Evolutionary conservation across 1,284 basidiomycete species (phyloP), one percentile per base, ranked within the genome.

Genomic region (Stereum hirsutum): DNA sequence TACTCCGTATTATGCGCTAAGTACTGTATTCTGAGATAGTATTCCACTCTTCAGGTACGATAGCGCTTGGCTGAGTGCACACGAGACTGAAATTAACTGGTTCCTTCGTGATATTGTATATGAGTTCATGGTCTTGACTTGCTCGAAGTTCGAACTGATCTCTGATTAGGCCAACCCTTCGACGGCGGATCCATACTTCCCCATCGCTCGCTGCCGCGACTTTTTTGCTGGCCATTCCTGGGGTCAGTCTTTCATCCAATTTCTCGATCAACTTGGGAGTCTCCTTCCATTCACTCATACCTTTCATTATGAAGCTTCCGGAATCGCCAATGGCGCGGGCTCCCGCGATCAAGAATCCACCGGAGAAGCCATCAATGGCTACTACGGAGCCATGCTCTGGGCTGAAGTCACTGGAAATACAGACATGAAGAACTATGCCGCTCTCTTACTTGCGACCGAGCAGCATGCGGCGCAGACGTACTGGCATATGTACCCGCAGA

Each of bases 161-260:
- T n/a, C n/a, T n/a, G n/a, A n/a, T n/a, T n/a, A n/a, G n/a, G n/a
- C n/a, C 36, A 63, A 63, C 40, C 61, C 44, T 8, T 33, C 59
- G 12, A 49, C 10, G 15, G 12, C 51, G 5, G 60, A 63, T 41
- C 55, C 56, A 5, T 59, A 52, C 42, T 63, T 62, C 49, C 52
- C 61, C 7, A 52, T 61, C n/a, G 52, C 59, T 17, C 55, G 60
- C n/a, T 55, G 52, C 41, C 55, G 55, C 11, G 61, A 63, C 31
- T 62, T 58, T 59, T 63, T 62, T 44, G 58, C 60, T 21, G 61
- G 61, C 0, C 61, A 63, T 47, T 63, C 60, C 1, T 63, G 61
- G 61, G 60, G 60, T 62, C 50, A 28, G 46, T 24, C 21, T n/a
- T n/a, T n/a, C n/a, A n/a, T n/a, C n/a, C n/a, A n/a, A n/a, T n/a